These are phyloP conservation scores for Neurospora sp. DNA, from an alignment of 2,329 filamentous ascomycete species.

Conservation along the genomic window DNA sequence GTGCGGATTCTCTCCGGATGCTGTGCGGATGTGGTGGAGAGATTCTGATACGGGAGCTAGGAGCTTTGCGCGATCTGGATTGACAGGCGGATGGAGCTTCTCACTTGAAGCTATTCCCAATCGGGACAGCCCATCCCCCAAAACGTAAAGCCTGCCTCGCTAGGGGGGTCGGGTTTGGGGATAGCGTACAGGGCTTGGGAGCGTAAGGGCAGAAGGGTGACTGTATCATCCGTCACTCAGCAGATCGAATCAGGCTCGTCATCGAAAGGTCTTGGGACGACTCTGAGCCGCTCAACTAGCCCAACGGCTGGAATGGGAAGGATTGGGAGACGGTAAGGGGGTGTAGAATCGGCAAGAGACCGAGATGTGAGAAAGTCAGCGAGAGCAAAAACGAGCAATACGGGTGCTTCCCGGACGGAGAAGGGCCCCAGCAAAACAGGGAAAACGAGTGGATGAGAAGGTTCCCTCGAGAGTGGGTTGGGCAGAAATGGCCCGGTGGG, in stretches of 20 bases:
- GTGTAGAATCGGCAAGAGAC: neutral
- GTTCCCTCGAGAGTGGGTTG: constrained; percentile 15
- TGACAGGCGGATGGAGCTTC: neutral
- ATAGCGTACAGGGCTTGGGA: neutral
- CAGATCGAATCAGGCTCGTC: neutral
- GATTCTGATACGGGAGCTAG: neutral
- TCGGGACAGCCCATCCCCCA: neutral
- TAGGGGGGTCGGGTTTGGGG: neutral
- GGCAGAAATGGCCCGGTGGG: constrained; percentile 23
- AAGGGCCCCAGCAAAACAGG: constrained; percentile 3
- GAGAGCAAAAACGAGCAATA: neutral
- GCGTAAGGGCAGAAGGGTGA: neutral
- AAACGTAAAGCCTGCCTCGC: neutral
- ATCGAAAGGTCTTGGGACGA: neutral
- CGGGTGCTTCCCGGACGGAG: constrained; percentile 9
- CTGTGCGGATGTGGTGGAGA: neutral
- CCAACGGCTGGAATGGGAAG: neutral
- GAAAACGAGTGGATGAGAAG: constrained; percentile 7
- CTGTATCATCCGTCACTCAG: neutral
- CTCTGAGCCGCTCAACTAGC: neutral
- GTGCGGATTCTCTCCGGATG: neutral
- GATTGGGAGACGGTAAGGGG: constrained; percentile 4
- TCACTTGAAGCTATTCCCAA: neutral
- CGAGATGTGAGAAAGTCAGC: neutral
- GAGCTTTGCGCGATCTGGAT: neutral